Conservation (phyloP, 257 asterid species). For the Coffea eugenioides region DNA sequence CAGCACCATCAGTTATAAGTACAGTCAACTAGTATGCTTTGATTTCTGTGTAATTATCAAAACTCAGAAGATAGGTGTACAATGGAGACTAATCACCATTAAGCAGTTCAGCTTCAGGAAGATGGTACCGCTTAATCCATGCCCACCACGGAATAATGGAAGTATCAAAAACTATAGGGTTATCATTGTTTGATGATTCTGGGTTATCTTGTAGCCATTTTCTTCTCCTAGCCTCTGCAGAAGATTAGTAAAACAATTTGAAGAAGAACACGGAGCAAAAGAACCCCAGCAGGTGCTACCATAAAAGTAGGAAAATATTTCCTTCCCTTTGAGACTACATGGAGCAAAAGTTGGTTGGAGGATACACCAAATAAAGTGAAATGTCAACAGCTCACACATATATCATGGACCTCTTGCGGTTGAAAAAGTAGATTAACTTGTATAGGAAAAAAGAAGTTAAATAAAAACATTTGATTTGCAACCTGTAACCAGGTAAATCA, state of each 20-base stretch:
- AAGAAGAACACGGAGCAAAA: not conserved
- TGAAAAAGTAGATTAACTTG: not conserved
- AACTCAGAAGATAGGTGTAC: not conserved
- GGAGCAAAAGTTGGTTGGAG: not conserved
- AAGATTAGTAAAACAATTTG: not conserved
- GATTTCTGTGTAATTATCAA: not conserved
- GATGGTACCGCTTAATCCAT: conserved; percentile 93
- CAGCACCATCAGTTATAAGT: conserved; percentile 3
- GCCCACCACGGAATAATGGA: conserved; percentile 98
- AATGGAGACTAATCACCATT: conserved; percentile 49
- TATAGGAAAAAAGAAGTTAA: no score
- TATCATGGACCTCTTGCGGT: not conserved
- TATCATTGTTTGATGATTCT: conserved; percentile 70
- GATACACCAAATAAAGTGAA: not conserved
- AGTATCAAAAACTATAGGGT: conserved; percentile 78
- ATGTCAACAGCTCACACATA: not conserved
- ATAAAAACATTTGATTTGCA: not conserved
- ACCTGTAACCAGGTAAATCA: not conserved
- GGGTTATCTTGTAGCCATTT: conserved; percentile 85
- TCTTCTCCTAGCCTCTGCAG: conserved; percentile 92
- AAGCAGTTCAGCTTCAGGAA: conserved; percentile 95
- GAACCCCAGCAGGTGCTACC: not conserved
- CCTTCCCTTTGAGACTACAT: not conserved
- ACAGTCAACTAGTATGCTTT: not conserved
- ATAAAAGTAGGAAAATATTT: not conserved